Percentiles rank a stretch among this genome's conserved stretches.
These are phyloP conservation scores for Hyphopichia pseudoburtonii DNA, from an alignment of 1,139 yeast species.

Conservation along the genomic window DNA sequence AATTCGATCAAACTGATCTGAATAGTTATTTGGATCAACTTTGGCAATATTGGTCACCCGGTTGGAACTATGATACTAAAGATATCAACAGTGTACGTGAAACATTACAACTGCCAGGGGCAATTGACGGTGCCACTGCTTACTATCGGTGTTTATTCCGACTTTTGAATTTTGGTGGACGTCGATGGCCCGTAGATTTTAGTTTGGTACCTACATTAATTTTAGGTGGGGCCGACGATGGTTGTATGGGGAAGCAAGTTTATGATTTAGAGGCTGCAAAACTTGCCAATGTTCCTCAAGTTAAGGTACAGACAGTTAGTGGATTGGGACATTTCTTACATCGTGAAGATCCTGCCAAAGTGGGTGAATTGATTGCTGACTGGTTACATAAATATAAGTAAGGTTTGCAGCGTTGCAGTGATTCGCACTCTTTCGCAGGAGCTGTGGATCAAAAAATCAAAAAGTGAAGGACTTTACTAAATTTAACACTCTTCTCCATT, in stretches of 20 bases:
- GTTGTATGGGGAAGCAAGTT: slow-evolving; percentile 37
- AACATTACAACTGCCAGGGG: slow-evolving; percentile 26
- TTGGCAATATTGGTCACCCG: slow-evolving; percentile 46
- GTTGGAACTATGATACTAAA: slow-evolving; percentile 29
- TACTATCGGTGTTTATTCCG: slow-evolving; percentile 39
- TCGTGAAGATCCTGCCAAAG: slow-evolving; percentile 36
- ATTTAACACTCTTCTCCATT: too few species aligned
- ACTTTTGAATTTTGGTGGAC: slow-evolving; percentile 20
- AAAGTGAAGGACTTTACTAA: too few species aligned
- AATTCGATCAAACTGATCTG: slow-evolving; percentile 17
- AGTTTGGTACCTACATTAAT: slow-evolving; percentile 37
- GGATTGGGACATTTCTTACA: slow-evolving; percentile 45
- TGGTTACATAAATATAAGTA: slow-evolving; percentile 23
- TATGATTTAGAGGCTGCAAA: slow-evolving; percentile 26
- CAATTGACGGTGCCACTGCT: slow-evolving; percentile 41
- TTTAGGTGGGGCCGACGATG: slow-evolving; percentile 39
- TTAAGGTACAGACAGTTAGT: slow-evolving; percentile 29
- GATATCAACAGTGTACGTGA: slow-evolving; percentile 31
- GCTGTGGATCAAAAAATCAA: too few species aligned
- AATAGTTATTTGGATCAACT: slow-evolving; percentile 31
- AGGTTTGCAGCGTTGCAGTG: too few species aligned
- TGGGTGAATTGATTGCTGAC: slow-evolving; percentile 25
- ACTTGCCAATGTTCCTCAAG: slow-evolving; percentile 20
- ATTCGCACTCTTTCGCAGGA: too few species aligned
- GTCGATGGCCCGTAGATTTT: slow-evolving; percentile 34